phyloP scores from a whole-genome alignment of 2,329 filamentous ascomycete genomes.

The Fusarium secorum region DNA sequence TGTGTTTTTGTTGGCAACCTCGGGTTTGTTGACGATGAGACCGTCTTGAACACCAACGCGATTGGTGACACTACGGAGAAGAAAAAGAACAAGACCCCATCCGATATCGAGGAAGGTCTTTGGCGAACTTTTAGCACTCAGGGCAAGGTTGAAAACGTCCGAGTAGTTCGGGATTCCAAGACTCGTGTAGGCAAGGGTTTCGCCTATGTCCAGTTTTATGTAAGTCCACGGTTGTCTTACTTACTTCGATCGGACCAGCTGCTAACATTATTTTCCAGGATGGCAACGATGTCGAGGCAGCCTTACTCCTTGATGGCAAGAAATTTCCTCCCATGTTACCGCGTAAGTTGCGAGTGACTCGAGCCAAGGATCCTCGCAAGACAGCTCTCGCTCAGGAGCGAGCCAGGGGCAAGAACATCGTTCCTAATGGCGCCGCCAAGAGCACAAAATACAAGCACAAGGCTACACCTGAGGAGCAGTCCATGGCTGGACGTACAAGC shows the following conservation, averaged over 20 bases:
- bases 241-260: background rate
- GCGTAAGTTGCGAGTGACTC: constrained; percentile 81
- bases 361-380: constrained; percentile 79
- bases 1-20: constrained; percentile 98
- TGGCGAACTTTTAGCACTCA: constrained; percentile 80
- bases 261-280: constrained; percentile 59
- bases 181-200: constrained; percentile 97
- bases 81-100: constrained; percentile 76
- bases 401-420: constrained; percentile 44
- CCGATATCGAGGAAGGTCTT: constrained; percentile 91
- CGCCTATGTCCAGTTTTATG: constrained; percentile 94
- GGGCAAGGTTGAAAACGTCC: constrained; percentile 90
- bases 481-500: constrained; percentile 74
- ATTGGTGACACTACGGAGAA: constrained; percentile 73
- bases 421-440: constrained; percentile 49
- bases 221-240: constrained; percentile 47
- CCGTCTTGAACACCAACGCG: constrained; percentile 69
- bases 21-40: constrained; percentile 94
- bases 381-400: constrained; percentile 58
- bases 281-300: constrained; percentile 87
- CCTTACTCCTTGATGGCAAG: constrained; percentile 86
- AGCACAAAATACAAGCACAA: constrained; percentile 72
- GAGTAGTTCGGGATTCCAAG: constrained; percentile 86
- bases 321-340: constrained; percentile 96
- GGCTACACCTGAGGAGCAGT: constrained; percentile 72